Conservation (phyloP, 2,329 filamentous ascomycete species). For the Fusarium burgessii region DNA sequence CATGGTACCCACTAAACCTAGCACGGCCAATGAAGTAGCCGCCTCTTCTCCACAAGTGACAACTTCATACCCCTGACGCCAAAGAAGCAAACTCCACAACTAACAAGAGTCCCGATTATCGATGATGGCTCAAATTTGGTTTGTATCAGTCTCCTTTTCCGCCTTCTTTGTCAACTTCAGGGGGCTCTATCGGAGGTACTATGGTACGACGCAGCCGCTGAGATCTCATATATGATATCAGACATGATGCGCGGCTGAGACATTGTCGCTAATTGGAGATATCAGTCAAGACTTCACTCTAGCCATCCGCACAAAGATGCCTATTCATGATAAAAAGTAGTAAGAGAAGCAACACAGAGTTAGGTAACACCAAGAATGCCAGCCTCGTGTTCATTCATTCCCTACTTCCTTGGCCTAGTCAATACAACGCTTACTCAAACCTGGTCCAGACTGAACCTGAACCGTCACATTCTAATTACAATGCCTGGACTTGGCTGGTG, state of each 20-base stretch:
- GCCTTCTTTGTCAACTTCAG: slow-evolving; percentile 9
- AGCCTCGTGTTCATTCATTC: slow-evolving; percentile 19
- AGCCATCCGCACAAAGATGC: not conserved
- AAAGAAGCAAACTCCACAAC: slow-evolving; percentile 30
- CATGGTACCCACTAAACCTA: slow-evolving; percentile 16
- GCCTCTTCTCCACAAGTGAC: slow-evolving; percentile 32
- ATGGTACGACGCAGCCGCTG: slow-evolving; percentile 13
- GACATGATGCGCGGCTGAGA: slow-evolving; percentile 5
- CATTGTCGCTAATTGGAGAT: not conserved
- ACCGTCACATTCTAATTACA: slow-evolving; percentile 27
- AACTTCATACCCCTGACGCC: slow-evolving; percentile 40
- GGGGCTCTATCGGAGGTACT: not conserved
- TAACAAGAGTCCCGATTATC: slow-evolving; percentile 20
- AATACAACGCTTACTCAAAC: not conserved
- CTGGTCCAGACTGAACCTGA: slow-evolving; percentile 10
- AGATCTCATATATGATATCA: slow-evolving; percentile 6
- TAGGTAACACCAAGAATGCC: not conserved
- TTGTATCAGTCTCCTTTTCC: slow-evolving; percentile 16
- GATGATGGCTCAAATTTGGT: slow-evolving; percentile 41
- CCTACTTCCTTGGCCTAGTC: slow-evolving; percentile 6
- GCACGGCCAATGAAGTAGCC: slow-evolving; percentile 15
- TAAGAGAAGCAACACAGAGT: not conserved
- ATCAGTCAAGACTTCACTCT: not conserved
- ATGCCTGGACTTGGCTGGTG: slow-evolving; percentile 22
- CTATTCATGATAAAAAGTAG: not conserved